phyloP scores from a whole-genome alignment of 2,329 filamentous ascomycete species.

The Xylaria sp. region DNA sequence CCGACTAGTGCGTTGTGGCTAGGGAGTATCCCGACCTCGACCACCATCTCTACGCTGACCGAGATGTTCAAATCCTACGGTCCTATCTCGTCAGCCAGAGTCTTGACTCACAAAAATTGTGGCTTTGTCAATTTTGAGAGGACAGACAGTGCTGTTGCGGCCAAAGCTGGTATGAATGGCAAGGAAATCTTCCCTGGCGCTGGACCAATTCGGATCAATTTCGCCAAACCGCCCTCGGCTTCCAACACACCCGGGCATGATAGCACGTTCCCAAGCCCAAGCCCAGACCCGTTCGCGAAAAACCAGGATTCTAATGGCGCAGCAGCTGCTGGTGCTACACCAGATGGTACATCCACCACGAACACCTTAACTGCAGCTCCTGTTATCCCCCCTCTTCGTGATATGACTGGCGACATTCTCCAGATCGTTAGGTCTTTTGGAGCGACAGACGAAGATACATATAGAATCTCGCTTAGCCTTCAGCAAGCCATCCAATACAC shows the following conservation, averaged over 20 bases:
- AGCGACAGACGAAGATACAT: constrained; percentile 77
- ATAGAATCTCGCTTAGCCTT: constrained; percentile 74
- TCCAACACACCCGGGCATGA: constrained; percentile 89
- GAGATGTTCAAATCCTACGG: constrained; percentile 97
- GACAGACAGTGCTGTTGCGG: constrained; percentile 86
- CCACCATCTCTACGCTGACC: constrained; percentile 90
- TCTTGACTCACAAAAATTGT: constrained; percentile 98
- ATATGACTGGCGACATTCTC: constrained; percentile 82
- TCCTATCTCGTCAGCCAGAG: constrained; percentile 86
- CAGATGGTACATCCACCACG: constrained; percentile 41
- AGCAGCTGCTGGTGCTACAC: constrained; percentile 41
- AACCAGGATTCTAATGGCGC: constrained; percentile 55
- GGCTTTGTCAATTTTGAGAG: constrained; percentile 98
- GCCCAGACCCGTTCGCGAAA: constrained; percentile 80
- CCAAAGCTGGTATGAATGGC: constrained; percentile 86
- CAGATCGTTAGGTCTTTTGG: constrained; percentile 89
- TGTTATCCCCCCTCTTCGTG: constrained; percentile 72
- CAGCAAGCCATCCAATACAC: constrained; percentile 78
- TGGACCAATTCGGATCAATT: constrained; percentile 93
- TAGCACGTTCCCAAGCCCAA: constrained; percentile 86
- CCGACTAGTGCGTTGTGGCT: constrained; percentile 96
- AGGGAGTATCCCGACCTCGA: constrained; percentile 95
- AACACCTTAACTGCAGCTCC: constrained; percentile 54
- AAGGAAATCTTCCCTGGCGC: constrained; percentile 98
- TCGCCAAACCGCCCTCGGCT: constrained; percentile 91